A percentile compares a stretch with the other conserved stretches of the same genome.
Evolutionary conservation across 2,329 filamentous ascomycete species (phyloP).

Genomic region (Fusarium fujikuroi): DNA sequence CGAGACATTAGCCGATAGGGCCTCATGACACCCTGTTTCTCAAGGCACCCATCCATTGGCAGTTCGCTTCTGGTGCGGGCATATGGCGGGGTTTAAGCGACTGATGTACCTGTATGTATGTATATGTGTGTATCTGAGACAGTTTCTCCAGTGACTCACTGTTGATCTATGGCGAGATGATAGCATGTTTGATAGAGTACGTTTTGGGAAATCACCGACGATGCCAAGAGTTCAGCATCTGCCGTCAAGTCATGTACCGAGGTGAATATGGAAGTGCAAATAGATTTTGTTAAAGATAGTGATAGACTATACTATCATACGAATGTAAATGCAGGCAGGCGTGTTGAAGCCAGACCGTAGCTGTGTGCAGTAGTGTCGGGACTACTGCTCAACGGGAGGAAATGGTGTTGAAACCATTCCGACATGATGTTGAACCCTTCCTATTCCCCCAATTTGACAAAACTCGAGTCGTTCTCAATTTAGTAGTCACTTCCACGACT

Average conservation of each 20-base stretch:
- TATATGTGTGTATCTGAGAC: not conserved
- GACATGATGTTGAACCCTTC: slow-evolving; percentile 24
- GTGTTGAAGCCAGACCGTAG: slow-evolving; percentile 23
- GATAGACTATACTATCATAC: slow-evolving; percentile 9
- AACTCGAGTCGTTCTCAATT: not conserved
- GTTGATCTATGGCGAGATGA: not conserved
- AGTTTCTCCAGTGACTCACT: slow-evolving; percentile 21
- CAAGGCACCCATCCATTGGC: slow-evolving; percentile 21
- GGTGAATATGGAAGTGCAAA: not conserved
- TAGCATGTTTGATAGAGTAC: slow-evolving; percentile 11
- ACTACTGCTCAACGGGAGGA: not conserved
- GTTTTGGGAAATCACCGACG: not conserved
- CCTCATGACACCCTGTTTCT: slow-evolving; percentile 27
- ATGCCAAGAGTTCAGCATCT: not conserved
- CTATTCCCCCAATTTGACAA: not conserved
- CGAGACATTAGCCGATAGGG: slow-evolving; percentile 9
- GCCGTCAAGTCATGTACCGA: not conserved
- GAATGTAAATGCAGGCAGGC: slow-evolving; percentile 21
- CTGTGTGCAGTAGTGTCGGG: slow-evolving; percentile 22
- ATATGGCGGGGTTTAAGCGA: not conserved
- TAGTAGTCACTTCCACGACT: slow-evolving; percentile 65
- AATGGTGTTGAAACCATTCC: slow-evolving; percentile 15
- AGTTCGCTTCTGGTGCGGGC: not conserved
- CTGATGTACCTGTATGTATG: not conserved
- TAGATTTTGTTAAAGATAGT: not conserved